Base-by-base conservation (phyloP, 371 early-diverging fungal genomes). In the Entomophthora muscae region DNA sequence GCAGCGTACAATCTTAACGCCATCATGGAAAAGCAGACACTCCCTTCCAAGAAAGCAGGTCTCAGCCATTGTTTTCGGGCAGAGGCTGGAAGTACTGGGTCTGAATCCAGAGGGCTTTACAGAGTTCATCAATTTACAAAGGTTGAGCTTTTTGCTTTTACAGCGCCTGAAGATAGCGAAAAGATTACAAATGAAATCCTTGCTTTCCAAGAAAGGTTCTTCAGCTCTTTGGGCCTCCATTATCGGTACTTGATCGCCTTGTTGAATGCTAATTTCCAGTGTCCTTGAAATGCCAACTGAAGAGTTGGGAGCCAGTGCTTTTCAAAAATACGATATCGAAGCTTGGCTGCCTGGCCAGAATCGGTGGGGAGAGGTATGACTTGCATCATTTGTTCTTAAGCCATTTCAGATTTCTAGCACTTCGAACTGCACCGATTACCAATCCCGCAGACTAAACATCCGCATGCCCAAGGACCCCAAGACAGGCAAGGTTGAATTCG, bases 121-220 rank as follows among this genome's bases (percentile, higher is more conserved):
- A 78, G 95, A 1, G 88, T 95, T 1, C 95, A 95, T 73, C 93
- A 93, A 67, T 95, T 95, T 69, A 86, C 84, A 53, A 95, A 95
- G 63, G 90, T 95, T 0, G 95, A 95, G 64, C 72, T 95, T 65
- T 93, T 95, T 79, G 83, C 82, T 0, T 72, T 93, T 1, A 73
- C 90, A 5, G 75, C 72, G 10, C 82, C 85, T 0, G 81, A 74
- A 2, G 75, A 80, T 53, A 87, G 88, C 67, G 79, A 84, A 24
- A 65, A 60, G 0, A 79, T 87, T 66, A 71, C 90, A 63, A 77
- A 85, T 21, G 84, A 90, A 56, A 80, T 95, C 61, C 68, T 76
- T 3, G 56, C 66, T 0, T 78, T 93, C 54, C 94, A 95, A 63
- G 78, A 81, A 58, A 72, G 79, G 7, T 78, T 94, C 27, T 89